phyloP scores from a whole-genome alignment of 371 early-diverging fungal species.

The Apophysomyces elegans region DNA sequence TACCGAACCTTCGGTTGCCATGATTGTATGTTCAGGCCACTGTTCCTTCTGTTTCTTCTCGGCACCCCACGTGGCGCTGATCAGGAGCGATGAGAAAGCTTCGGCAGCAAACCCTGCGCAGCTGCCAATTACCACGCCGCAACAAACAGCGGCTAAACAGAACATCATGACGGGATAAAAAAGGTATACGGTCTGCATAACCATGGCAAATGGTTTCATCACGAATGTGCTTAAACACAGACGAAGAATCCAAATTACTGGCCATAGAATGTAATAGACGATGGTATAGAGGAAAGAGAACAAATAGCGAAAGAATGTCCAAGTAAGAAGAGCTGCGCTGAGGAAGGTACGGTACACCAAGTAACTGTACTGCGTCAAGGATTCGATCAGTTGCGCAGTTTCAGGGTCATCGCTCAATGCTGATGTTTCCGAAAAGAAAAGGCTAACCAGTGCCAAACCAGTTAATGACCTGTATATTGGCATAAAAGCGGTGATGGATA shows the following conservation, averaged over 20 bases:
- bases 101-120: constrained; percentile 23
- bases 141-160: constrained; percentile 17
- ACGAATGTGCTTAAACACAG: not conserved
- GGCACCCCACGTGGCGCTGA: constrained; percentile 21
- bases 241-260: not conserved
- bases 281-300: not conserved
- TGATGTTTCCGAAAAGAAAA: not conserved
- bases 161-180: constrained; percentile 23
- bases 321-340: not conserved
- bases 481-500: not conserved
- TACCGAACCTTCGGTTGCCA: not conserved
- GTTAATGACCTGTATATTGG: not conserved
- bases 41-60: not conserved
- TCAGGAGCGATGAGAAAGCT: constrained; percentile 17
- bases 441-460: not conserved
- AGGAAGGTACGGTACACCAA: not conserved
- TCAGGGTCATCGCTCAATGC: not conserved
- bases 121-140: constrained; percentile 21
- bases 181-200: constrained; percentile 8
- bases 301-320: not conserved
- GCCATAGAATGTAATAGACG: constrained; percentile 4
- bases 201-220: constrained; percentile 9
- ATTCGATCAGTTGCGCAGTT: not conserved
- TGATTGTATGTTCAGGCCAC: not conserved
- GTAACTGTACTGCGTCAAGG: not conserved